These are phyloP conservation scores for Ashbya aceris DNA, from an alignment of 1,139 yeast species.

Conservation along the genomic window DNA sequence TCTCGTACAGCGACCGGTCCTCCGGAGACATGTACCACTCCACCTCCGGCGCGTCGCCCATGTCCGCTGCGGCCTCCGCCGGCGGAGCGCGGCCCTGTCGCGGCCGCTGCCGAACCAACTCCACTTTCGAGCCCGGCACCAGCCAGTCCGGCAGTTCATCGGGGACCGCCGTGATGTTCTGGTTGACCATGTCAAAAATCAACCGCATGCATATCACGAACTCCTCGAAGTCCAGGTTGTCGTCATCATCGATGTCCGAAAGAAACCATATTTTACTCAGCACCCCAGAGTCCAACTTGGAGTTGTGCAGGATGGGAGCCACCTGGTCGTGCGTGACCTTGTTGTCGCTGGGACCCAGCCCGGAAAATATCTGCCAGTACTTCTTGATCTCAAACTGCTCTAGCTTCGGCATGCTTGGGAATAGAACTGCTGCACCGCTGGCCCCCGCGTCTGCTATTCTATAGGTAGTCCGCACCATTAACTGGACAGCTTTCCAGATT, in stretches of 20 bases:
- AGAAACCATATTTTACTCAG: slow-evolving; percentile 82
- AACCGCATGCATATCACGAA: slow-evolving; percentile 95
- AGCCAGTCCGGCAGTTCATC: slow-evolving; percentile 77
- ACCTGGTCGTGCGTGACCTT: slow-evolving; percentile 80
- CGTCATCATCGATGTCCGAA: slow-evolving; percentile 89
- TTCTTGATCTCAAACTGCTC: slow-evolving; percentile 94
- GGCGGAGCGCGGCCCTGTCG: slow-evolving; percentile 32
- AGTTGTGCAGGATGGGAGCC: slow-evolving; percentile 78
- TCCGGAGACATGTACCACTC: slow-evolving; percentile 96
- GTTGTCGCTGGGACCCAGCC: slow-evolving; percentile 71
- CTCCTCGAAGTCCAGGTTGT: slow-evolving; percentile 88
- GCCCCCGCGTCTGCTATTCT: background rate
- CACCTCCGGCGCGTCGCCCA: slow-evolving; percentile 37
- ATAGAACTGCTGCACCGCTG: background rate
- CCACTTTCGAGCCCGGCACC: slow-evolving; percentile 80
- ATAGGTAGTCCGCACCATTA: background rate
- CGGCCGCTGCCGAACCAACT: slow-evolving; percentile 49
- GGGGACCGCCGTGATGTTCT: slow-evolving; percentile 57
- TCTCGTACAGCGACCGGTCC: slow-evolving; percentile 69
- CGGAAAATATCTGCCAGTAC: slow-evolving; percentile 95
- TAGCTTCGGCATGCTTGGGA: slow-evolving; percentile 40
- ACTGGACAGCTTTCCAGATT: background rate
- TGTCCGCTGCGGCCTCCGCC: slow-evolving; percentile 20
- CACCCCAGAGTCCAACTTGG: slow-evolving; percentile 67
- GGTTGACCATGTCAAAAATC: slow-evolving; percentile 83